Base-by-base conservation (phyloP, 495 filamentous ascomycete genomes). In the Alectoria sarmentosa region DNA sequence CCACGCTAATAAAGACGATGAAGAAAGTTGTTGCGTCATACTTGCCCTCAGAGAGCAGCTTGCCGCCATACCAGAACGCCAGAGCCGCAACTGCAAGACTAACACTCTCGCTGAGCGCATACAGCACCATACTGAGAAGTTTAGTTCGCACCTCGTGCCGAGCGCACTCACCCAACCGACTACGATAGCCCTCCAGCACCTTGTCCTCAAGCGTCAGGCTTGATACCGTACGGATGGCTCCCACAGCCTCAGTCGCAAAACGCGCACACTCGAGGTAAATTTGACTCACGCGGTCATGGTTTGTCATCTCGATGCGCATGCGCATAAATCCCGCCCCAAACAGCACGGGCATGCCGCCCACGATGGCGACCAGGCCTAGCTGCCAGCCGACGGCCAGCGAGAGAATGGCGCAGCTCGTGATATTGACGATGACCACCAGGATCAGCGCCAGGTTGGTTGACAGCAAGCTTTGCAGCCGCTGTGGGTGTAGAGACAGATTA, bases 351-450 rank as follows among this genome's bases (percentile, higher is more conserved):
- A 56, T 10, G 21, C 14, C 10, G 8, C 52, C 52, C 8, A 56
- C 8, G 11, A 56, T 21, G 10, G 52, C 52, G 10, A 56, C 52
- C 52, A 56, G 21, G 23, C 52, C 52, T 3, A 56, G 21, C n/a
- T 56, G 8, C 52, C 52, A 56, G 11, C 32, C 26, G 21, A 21
- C 21, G 11, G 52, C 52, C 9, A 56, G 8, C 21, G 52, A 10
- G n/a, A 56, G 72, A 21, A 80, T 74, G 59, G 86, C 75, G 10
- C 82, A 81, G 4, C 79, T 78, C 41, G 80, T 69, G 60, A 81
- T 74, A 0, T 82, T 75, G 30, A 84, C 65, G 17, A 79, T 70
- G 59, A 85, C 75, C 1, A 62, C 54, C 2, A 83, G 75, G 42
- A 84, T 66, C 21, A 76, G 78, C 65, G 78, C 73, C 32, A 82